phyloP scores from a whole-genome alignment of 331 rosid species.

The Malus hybrid region DNA sequence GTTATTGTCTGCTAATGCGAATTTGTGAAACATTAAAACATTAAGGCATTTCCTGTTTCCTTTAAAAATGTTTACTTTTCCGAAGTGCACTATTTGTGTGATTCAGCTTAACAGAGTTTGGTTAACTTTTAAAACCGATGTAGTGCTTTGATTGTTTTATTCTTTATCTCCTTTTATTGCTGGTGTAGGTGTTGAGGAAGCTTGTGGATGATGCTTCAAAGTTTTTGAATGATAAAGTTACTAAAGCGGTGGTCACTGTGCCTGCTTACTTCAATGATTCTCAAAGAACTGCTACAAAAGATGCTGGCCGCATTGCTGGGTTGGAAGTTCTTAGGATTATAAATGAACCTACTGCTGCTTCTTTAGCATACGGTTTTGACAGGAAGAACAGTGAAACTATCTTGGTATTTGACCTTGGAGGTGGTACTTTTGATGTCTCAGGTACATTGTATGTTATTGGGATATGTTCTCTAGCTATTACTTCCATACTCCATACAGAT shows the following conservation, averaged over 20 bases:
- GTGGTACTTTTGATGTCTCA: constrained; percentile 24
- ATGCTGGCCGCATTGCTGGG: constrained; percentile 36
- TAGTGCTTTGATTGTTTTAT: background rate
- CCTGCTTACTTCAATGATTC: constrained; percentile 39
- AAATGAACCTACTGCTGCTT: constrained; percentile 34
- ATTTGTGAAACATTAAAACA: background rate
- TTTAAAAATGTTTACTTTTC: background rate
- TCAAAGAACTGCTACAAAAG: constrained; percentile 38
- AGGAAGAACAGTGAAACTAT: constrained; percentile 29
- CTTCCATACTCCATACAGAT: background rate
- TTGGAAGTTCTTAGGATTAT: constrained; percentile 32
- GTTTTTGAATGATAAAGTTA: constrained; percentile 30
- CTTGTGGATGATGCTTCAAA: constrained; percentile 36
- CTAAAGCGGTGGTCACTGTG: constrained; percentile 36
- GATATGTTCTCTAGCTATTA: background rate
- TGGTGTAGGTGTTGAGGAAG: constrained; percentile 27
- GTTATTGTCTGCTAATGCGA: background rate
- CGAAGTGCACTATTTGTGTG: background rate
- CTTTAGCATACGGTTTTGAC: constrained; percentile 31
- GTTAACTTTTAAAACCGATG: background rate
- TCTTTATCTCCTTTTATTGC: background rate
- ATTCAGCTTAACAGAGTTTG: background rate
- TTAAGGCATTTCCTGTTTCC: background rate
- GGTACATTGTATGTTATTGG: background rate
- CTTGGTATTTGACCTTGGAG: constrained; percentile 10